Percentiles rank a stretch among this genome's conserved stretches.
Evolutionary conservation across 1,284 basidiomycete species (phyloP).

Genomic region (Fomitiporia mediterranea): DNA sequence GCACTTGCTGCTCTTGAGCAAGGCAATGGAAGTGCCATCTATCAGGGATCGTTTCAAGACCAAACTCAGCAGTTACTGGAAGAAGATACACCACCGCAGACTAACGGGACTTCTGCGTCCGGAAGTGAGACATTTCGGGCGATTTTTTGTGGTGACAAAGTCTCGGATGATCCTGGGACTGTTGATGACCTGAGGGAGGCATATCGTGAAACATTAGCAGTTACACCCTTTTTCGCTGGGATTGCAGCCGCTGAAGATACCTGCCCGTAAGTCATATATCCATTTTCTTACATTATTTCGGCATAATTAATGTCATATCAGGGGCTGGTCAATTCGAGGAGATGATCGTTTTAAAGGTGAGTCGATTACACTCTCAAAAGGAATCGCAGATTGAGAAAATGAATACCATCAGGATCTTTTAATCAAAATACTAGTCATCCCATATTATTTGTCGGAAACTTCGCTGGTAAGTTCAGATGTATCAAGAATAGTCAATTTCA

Average conservation of each 20-base stretch:
- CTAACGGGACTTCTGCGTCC: background rate
- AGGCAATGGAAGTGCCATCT: background rate
- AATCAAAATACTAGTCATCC: conserved; percentile 22
- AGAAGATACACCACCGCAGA: too few relatives aligned
- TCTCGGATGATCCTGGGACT: background rate
- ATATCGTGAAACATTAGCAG: conserved; percentile 7
- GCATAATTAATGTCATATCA: background rate
- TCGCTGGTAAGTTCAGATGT: conserved; percentile 15
- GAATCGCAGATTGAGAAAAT: background rate
- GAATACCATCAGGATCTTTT: background rate
- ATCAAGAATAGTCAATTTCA: conserved; percentile 5
- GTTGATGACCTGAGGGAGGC: background rate
- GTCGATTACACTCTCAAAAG: background rate
- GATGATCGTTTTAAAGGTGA: conserved; percentile 11
- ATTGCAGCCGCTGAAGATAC: background rate
- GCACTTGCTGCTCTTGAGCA: conserved; percentile 4
- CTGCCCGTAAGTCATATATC: background rate
- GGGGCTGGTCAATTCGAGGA: conserved; percentile 20
- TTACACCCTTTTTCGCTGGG: conserved; percentile 20
- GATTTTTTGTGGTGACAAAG: conserved; percentile 21
- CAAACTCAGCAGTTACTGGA: too few relatives aligned
- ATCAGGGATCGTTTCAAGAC: background rate
- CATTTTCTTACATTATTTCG: background rate
- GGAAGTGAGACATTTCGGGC: conserved; percentile 14
- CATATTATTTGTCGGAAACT: conserved; percentile 23